Conservation (phyloP, 2,329 filamentous ascomycete species). For the Fusarium tjaetaba region DNA sequence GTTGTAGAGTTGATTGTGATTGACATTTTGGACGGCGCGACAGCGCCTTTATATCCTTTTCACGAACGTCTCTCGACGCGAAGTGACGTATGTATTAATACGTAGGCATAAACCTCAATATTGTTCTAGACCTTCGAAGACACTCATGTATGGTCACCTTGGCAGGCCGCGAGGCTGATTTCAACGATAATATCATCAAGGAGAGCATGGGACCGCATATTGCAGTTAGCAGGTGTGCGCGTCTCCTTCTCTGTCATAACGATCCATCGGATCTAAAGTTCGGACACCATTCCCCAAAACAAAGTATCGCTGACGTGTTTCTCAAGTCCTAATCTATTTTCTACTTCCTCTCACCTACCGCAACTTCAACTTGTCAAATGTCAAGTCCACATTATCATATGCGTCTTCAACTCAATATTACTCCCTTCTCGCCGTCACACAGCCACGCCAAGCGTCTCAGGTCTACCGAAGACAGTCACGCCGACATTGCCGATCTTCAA, state of each 20-base stretch:
- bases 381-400: neutral
- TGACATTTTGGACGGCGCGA: accelerated
- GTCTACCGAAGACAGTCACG: neutral
- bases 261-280: accelerated
- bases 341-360: accelerated
- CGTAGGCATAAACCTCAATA: neutral
- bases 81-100: accelerated
- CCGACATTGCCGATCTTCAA: accelerated
- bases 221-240: accelerated
- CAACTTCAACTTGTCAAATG: neutral
- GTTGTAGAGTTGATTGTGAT: accelerated
- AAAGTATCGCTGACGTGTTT: accelerated
- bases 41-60: neutral
- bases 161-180: neutral
- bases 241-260: accelerated
- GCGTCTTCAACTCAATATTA: neutral
- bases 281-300: accelerated
- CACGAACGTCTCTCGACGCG: accelerated
- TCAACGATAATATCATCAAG: neutral
- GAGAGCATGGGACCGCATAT: too few species aligned
- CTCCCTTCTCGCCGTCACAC: accelerated
- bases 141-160: neutral
- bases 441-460: neutral
- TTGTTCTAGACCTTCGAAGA: accelerated
- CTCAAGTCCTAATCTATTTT: accelerated